phyloP scores from a whole-genome alignment of 2,329 filamentous ascomycete species.

The Penicillium sp. region DNA sequence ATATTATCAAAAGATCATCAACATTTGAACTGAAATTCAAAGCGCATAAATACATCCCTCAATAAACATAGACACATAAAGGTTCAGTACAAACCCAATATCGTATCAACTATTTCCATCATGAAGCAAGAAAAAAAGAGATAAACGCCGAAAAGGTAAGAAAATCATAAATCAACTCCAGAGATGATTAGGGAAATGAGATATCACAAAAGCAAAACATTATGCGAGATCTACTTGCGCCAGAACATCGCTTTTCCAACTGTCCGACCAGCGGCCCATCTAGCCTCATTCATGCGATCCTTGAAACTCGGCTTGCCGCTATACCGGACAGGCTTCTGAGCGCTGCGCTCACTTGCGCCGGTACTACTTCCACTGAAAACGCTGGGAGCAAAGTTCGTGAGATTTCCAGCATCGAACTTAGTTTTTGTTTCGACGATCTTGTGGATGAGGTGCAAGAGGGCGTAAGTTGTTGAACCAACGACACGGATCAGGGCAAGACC shows the following conservation, averaged over 20 bases:
- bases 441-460: conserved; percentile 80
- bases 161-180: background rate
- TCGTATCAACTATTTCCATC: conserved; percentile 26
- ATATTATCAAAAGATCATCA: background rate
- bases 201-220: conserved; percentile 1
- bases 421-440: conserved; percentile 84
- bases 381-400: conserved; percentile 28
- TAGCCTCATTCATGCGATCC: conserved; percentile 37
- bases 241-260: conserved; percentile 42
- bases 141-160: conserved; percentile 10
- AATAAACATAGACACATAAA: conserved; percentile 14
- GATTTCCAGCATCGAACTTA: conserved; percentile 50
- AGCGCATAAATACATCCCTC: conserved; percentile 17
- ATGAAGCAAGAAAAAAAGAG: conserved; percentile 10
- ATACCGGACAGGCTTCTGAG: conserved; percentile 27
- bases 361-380: conserved; percentile 24
- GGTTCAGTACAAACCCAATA: conserved; percentile 5
- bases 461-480: conserved; percentile 77
- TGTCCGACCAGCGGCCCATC: conserved; percentile 36
- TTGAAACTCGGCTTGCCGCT: conserved; percentile 35
- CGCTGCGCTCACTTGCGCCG: conserved; percentile 16
- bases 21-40: background rate
- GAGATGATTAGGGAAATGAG: background rate
- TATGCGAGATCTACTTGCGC: conserved; percentile 31
- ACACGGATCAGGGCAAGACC: conserved; percentile 84